These are phyloP conservation scores for Apiotrichum mycotoxinovorans DNA, from an alignment of 1,284 basidiomycete species.

Conservation along the genomic window DNA sequence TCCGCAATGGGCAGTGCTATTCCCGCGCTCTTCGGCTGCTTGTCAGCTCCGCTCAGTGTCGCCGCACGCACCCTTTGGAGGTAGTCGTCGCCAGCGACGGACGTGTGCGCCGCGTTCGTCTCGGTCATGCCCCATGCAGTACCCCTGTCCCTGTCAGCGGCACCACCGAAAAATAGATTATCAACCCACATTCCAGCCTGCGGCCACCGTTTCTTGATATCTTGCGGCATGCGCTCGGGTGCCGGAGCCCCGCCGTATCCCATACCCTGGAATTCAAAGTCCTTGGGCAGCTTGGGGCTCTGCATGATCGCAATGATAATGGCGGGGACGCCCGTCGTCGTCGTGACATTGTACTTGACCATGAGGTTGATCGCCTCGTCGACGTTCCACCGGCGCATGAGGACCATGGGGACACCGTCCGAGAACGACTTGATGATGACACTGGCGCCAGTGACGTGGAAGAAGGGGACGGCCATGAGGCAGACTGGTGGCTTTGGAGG, in stretches of 20 bases:
- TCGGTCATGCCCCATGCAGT: constrained; percentile 47
- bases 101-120: constrained; percentile 40
- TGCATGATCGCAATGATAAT: constrained; percentile 35
- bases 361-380: constrained; percentile 34
- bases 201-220: constrained; percentile 32
- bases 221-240: constrained; percentile 32
- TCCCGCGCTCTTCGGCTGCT: constrained; percentile 17
- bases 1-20: constrained; percentile 35
- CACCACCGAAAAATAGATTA: neutral
- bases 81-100: constrained; percentile 37
- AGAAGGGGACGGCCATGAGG: constrained; percentile 38
- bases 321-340: constrained; percentile 42
- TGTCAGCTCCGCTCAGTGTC: neutral
- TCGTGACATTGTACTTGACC: constrained; percentile 28
- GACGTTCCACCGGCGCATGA: constrained; percentile 37
- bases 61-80: constrained; percentile 6
- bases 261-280: constrained; percentile 29
- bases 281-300: constrained; percentile 24
- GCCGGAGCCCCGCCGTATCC: constrained; percentile 44
- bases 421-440: constrained; percentile 35
- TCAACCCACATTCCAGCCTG: constrained; percentile 10
- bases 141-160: neutral
- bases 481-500: neutral
- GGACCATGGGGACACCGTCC: constrained; percentile 38
- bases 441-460: constrained; percentile 43